Evolutionary conservation across 768 basidiomycete genomes (phyloP), one percentile per base, ranked within the genome.

Genomic region (Boletus tylopilopsis): DNA sequence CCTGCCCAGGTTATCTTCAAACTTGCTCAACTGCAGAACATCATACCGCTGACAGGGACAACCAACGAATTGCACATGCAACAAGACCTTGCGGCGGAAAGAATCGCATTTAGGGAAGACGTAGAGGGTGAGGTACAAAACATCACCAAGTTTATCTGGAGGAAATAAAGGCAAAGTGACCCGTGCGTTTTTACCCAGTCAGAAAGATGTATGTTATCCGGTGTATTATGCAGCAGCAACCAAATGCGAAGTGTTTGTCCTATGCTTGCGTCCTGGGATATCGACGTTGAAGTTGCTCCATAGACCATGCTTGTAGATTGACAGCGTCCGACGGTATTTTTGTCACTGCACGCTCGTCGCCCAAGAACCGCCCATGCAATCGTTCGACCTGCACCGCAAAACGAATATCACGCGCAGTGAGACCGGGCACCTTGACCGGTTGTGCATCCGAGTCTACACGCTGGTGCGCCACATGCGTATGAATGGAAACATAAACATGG

Each of bases 41-140:
- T 93, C 53, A 78, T 77, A 1, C 90, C 91, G 0, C 67, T 94
- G 35, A 84, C 85, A 27, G 91, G 91, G 3, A 90, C 89, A 11
- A 86, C 79, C 1, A 75, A 76, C 49, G 76, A 81, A 50, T 50
- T 69, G 21, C 87, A 90, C 54, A 89, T 89, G 82, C 67, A 70
- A 32, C 79, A 90, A 50, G 85, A 81, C 48, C 67, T 88, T 18
- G 73, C 71, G 1, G 75, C 69, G 3, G 74, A 72, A 43, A 60
- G 62, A 7, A 61, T 78, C 25, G 60, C 64, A 16, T 60, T 73
- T 46, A 59, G 62, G 36, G 61, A 64, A 7, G 67, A 69, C 4
- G 62, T 68, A 29, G 50, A 58, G 22, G 40, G 40, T 45, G 59
- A 62, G 44, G 47, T 63, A 50, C 65, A 56, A 36, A 57, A 36